Evolutionary conservation across 768 basidiomycete species (phyloP).

Genomic region (Strobilomyces dryophilus): DNA sequence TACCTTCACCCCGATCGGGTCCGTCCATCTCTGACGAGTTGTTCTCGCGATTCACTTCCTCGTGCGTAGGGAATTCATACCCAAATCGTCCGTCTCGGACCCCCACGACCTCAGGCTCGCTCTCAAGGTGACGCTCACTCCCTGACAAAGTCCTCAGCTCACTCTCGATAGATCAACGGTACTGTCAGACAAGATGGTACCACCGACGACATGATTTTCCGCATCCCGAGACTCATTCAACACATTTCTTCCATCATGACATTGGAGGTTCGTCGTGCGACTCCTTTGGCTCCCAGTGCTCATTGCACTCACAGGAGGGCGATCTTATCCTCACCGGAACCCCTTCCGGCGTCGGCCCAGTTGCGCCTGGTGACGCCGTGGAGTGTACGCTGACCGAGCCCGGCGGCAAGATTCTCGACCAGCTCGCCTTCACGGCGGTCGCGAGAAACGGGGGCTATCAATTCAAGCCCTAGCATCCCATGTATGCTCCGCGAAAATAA

Average conservation of each 20-base stretch:
- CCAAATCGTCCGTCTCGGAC: slow-evolving; percentile 63
- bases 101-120: slow-evolving; percentile 73
- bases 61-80: slow-evolving; percentile 66
- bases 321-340: slow-evolving; percentile 92
- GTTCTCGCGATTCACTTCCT: slow-evolving; percentile 1
- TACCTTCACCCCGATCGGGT: slow-evolving; percentile 93
- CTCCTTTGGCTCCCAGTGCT: neutral
- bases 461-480: slow-evolving; percentile 35
- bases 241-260: slow-evolving; percentile 96
- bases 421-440: slow-evolving; percentile 61
- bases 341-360: slow-evolving; percentile 83
- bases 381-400: slow-evolving; percentile 64
- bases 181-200: slow-evolving; percentile 78
- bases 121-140: slow-evolving; percentile 54
- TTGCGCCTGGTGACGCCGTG: slow-evolving; percentile 73
- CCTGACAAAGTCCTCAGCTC: neutral
- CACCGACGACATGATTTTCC: slow-evolving; percentile 89
- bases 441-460: slow-evolving; percentile 67
- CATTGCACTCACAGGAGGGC: slow-evolving; percentile 57
- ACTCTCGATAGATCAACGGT: slow-evolving; percentile 67
- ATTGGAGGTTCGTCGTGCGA: slow-evolving; percentile 60
- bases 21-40: slow-evolving; percentile 6
- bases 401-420: slow-evolving; percentile 51
- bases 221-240: slow-evolving; percentile 80
- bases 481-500: neutral